Evolutionary conservation across 202 grass and related monocot species (phyloP).

Genomic region (Schoenoplectus tabernaemontani): DNA sequence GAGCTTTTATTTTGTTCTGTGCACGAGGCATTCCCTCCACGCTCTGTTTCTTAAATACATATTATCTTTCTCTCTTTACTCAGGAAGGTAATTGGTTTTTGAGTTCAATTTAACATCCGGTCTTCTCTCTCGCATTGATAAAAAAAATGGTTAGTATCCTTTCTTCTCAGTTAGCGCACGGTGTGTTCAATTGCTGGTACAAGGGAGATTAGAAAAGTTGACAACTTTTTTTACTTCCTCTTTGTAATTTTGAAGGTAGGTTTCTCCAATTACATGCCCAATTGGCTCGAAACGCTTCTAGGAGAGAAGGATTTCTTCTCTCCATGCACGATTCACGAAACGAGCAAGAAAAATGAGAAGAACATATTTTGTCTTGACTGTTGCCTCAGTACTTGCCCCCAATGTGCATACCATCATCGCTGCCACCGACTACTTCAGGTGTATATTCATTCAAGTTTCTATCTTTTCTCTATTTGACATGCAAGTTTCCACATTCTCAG

Average conservation of each 20-base stretch:
- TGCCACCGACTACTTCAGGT: slow-evolving; percentile 40
- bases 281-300: slow-evolving; percentile 34
- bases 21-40: slow-evolving; percentile 12
- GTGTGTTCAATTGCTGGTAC: not conserved
- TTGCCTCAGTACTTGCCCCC: slow-evolving; percentile 28
- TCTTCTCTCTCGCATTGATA: not conserved
- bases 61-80: not conserved
- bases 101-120: not conserved
- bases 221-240: not conserved
- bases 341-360: slow-evolving; percentile 41
- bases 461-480: not conserved
- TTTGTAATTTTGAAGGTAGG: slow-evolving; percentile 28
- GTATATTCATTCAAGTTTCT: not conserved
- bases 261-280: slow-evolving; percentile 33
- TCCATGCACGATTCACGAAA: slow-evolving; percentile 32
- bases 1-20: slow-evolving; percentile 18
- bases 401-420: slow-evolving; percentile 27
- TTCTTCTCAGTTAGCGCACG: not conserved
- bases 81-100: not conserved
- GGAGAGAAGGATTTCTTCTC: slow-evolving; percentile 37
- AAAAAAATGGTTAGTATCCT: slow-evolving; percentile 12
- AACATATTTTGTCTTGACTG: slow-evolving; percentile 45
- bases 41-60: slow-evolving; percentile 23
- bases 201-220: not conserved
- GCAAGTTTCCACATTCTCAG: not conserved